These are phyloP conservation scores for Phyllosticta capitalensis DNA, from an alignment of 2,329 filamentous ascomycete genomes.

Conservation along the genomic window DNA sequence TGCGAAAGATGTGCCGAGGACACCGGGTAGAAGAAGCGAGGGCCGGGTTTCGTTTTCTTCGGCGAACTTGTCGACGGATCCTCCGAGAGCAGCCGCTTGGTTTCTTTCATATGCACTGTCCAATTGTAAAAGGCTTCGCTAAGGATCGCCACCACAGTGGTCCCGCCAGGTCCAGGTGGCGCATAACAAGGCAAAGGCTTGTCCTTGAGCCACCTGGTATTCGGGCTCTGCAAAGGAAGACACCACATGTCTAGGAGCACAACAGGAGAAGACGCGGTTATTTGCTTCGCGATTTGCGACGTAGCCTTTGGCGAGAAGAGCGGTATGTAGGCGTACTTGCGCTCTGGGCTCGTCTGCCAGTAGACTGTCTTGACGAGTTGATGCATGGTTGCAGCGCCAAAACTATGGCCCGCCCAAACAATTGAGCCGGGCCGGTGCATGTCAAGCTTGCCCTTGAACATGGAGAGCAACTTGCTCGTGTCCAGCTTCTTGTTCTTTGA, in stretches of 20 bases:
- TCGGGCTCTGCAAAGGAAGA: conserved; percentile 56
- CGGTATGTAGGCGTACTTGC: conserved; percentile 40
- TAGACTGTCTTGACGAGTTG: conserved; percentile 74
- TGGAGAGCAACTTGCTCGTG: conserved; percentile 40
- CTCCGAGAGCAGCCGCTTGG: conserved; percentile 55
- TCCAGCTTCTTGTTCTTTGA: conserved; percentile 25
- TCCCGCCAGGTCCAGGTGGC: conserved; percentile 39
- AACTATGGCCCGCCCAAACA: conserved; percentile 70
- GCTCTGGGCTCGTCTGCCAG: conserved; percentile 47
- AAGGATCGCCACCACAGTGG: conserved; percentile 58
- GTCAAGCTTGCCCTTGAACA: conserved; percentile 54
- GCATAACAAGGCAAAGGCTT: conserved; percentile 62
- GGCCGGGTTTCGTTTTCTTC: conserved; percentile 31
- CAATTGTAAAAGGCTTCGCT: conserved; percentile 74
- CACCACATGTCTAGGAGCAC: conserved; percentile 76
- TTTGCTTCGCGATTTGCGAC: conserved; percentile 52
- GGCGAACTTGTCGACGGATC: conserved; percentile 38
- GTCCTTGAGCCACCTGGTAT: conserved; percentile 56
- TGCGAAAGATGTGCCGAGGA: conserved; percentile 73
- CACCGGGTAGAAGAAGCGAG: conserved; percentile 65
- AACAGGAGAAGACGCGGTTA: conserved; percentile 56
- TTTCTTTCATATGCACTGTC: conserved; percentile 60
- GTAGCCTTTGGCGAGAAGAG: conserved; percentile 51
- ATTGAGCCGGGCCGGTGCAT: conserved; percentile 64
- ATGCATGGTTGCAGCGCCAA: conserved; percentile 63